Evolutionary conservation across 2,329 filamentous ascomycete genomes (phyloP).

Genomic region (Aschersonia sp.): DNA sequence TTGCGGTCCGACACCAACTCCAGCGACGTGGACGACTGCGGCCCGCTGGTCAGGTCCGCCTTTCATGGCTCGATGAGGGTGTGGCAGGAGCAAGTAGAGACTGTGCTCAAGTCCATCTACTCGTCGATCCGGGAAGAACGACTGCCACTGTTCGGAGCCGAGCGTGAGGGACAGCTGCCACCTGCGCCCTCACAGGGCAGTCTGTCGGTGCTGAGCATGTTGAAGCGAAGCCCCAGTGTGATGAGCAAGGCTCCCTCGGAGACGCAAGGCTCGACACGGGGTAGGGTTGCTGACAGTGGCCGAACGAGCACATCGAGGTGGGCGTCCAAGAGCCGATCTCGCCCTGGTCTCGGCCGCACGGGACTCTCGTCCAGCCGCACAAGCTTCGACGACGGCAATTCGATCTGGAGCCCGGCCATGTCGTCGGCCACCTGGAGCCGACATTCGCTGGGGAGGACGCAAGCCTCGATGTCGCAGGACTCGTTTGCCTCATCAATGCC

Average conservation of each 20-base stretch:
- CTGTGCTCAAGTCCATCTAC: slow-evolving; percentile 86
- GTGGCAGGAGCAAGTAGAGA: slow-evolving; percentile 83
- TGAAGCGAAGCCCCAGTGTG: slow-evolving; percentile 79
- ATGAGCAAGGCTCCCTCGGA: slow-evolving; percentile 90
- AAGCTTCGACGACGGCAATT: slow-evolving; percentile 81
- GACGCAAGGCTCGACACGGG: slow-evolving; percentile 51
- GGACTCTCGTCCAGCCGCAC: slow-evolving; percentile 84
- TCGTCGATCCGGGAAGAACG: slow-evolving; percentile 73
- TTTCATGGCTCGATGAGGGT: slow-evolving; percentile 61
- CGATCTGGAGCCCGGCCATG: slow-evolving; percentile 71
- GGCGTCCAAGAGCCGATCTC: slow-evolving; percentile 73
- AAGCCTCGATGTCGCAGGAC: slow-evolving; percentile 84
- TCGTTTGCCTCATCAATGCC: slow-evolving; percentile 68
- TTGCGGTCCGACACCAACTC: slow-evolving; percentile 29
- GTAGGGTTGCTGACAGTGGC: slow-evolving; percentile 47
- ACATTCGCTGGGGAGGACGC: slow-evolving; percentile 78
- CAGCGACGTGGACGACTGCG: slow-evolving; percentile 40
- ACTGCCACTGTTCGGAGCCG: slow-evolving; percentile 71
- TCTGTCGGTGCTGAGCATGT: slow-evolving; percentile 59
- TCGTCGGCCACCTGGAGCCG: slow-evolving; percentile 95
- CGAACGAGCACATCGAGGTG: slow-evolving; percentile 50
- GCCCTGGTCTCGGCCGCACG: slow-evolving; percentile 57
- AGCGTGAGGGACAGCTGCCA: slow-evolving; percentile 25
- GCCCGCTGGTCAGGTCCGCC: slow-evolving; percentile 61
- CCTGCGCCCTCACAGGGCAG: slow-evolving; percentile 30